These are phyloP conservation scores for Orbilia ellipsospora DNA, from an alignment of 2,329 filamentous ascomycete genomes.

Conservation along the genomic window DNA sequence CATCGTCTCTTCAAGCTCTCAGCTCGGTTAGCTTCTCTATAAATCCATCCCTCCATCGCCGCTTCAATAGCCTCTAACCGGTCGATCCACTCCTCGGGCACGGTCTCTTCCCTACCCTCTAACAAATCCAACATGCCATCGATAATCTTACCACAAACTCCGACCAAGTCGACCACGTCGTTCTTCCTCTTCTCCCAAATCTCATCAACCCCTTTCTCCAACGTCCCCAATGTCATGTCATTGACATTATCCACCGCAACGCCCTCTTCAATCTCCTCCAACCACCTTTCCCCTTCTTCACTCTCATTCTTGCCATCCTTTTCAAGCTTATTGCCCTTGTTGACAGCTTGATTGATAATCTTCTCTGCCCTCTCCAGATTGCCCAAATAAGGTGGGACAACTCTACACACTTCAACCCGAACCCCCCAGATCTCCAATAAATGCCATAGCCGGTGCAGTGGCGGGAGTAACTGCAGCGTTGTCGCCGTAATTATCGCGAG, in stretches of 20 bases:
- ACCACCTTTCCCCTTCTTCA: slow-evolving; percentile 57
- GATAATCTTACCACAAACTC: slow-evolving; percentile 76
- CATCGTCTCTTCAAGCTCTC: slow-evolving; percentile 56
- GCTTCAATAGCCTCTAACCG: slow-evolving; percentile 82
- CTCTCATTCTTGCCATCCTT: slow-evolving; percentile 29
- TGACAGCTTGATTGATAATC: slow-evolving; percentile 64
- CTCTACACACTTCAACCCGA: slow-evolving; percentile 78
- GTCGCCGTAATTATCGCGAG: slow-evolving; percentile 91
- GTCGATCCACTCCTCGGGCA: slow-evolving; percentile 89
- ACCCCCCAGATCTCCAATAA: slow-evolving; percentile 82
- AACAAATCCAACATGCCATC: slow-evolving; percentile 88
- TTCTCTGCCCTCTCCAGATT: slow-evolving; percentile 75
- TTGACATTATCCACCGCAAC: slow-evolving; percentile 60
- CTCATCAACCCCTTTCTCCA: slow-evolving; percentile 57
- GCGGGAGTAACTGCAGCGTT: slow-evolving; percentile 86
- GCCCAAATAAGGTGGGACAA: slow-evolving; percentile 75
- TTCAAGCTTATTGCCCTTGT: neutral
- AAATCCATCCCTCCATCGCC: slow-evolving; percentile 82
- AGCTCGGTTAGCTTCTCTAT: slow-evolving; percentile 76
- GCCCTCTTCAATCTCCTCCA: slow-evolving; percentile 59
- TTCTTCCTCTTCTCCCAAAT: slow-evolving; percentile 60
- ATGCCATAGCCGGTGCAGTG: slow-evolving; percentile 77
- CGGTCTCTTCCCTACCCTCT: slow-evolving; percentile 82
- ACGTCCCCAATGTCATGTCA: slow-evolving; percentile 30
- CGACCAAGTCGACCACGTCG: slow-evolving; percentile 70